Base-by-base conservation (phyloP, 345 rosid genomes). In the Populus nigra region DNA sequence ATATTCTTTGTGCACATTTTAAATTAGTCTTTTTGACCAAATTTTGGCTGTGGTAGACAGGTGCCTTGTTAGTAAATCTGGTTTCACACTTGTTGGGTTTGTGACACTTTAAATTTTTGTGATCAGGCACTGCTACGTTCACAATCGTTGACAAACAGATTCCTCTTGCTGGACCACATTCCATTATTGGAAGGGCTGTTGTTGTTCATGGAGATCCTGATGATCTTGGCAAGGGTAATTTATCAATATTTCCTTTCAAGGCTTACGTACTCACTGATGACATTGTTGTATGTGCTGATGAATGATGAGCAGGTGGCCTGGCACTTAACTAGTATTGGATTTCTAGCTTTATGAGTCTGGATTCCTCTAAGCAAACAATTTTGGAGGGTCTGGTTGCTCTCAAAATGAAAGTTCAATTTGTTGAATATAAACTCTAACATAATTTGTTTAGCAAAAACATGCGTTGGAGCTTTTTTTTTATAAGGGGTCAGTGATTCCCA, bases 151-250 rank as follows among this genome's bases (percentile, higher is more conserved):
- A 96, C 85, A 63, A 75, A 41, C 94, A 93, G 88, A 93, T 96
- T 81, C 98, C 98, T 81, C 98, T 96, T 33, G 49, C 80, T 29
- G 98, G 98, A 75, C 87, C 94, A 59, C 59, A 87, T 79, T 90
- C 98, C 41, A 91, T 96, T 78, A 70, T 93, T 17, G 99, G 99
- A 80, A 91, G 99, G 85, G 93, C 98, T 71, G 91, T 96, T 80
- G 99, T 95, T 82, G 93, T 92, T 73, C 98, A 96, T 79, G 87
- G 87, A 5, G 98, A 92, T 85, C 94, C 96, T 77, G 98, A 96
- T 88, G 98, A 92, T 81, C 98, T 94, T 68, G 98, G 97, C 86
- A 94, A 85, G 91, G 98, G 98, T 94, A 85, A 86, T 80, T 4
- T 74, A 75, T 73, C 0, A 49, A 45, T 73, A 41, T 10, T 9